Evolutionary conservation across 2,329 filamentous ascomycete species (phyloP), one percentile per base, ranked within the genome.

Genomic region (Phyllosticta ampelicida): DNA sequence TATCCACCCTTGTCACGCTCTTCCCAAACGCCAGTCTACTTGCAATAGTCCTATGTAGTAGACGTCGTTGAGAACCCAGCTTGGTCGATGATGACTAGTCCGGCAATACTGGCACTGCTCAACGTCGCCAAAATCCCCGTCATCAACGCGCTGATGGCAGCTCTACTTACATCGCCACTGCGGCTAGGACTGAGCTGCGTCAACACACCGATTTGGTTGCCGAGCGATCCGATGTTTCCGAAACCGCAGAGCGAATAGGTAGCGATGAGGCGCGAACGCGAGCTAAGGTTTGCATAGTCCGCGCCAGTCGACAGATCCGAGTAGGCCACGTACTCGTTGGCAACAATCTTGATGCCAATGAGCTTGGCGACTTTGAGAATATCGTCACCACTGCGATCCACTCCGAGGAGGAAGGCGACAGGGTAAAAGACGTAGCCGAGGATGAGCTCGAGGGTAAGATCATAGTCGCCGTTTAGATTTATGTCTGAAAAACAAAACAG

Each of bases 201-300:
- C 55, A 95, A 79, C 60, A 95, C 89, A 76, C 90, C 90, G 61
- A 95, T 94, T 74, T 95, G 90, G 58, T 90, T 92, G 69, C 90
- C 90, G 53, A 95, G 80, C 28, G 89, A 92, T 56, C 87, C 87
- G 64, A 95, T 86, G 76, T 95, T 95, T 62, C 89, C 90, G 64
- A 74, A 75, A 60, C 79, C 78, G 73, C 89, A 95, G 63, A 91
- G 81, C 19, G 88, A 87, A 68, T 95, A 95, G 54, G 89, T 95
- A 51, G 86, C 88, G 67, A 95, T 95, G 63, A 95, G 80, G 51
- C 80, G 79, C 21, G 89, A 89, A 56, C 90, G 88, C 16, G 81
- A 75, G 28, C 82, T 84, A 61, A 95, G 78, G 26, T 69, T 63
- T 56, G 73, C 72, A 70, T 87, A 90, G 0, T 71, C 69, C 1